A percentile compares a stretch with the other conserved stretches of the same genome.
phyloP scores from a whole-genome alignment of 1,284 basidiomycete genomes.

The Paramarasmius palmivorus region DNA sequence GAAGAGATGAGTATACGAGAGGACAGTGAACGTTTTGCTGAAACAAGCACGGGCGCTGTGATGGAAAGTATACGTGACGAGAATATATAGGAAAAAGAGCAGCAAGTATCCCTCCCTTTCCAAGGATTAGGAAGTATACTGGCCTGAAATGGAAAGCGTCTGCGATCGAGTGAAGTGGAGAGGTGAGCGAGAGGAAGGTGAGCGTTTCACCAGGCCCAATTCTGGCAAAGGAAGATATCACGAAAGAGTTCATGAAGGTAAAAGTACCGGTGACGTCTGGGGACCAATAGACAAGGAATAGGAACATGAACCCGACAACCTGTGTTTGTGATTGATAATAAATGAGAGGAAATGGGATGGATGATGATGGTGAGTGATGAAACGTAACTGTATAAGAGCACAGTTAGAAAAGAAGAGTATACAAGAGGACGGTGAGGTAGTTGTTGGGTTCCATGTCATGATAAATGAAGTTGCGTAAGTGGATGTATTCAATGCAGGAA shows the following conservation, averaged over 20 bases:
- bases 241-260: constrained; percentile 98
- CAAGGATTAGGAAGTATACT: constrained; percentile 20
- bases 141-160: constrained; percentile 67
- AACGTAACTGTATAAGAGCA: constrained; percentile 81
- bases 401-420: constrained; percentile 46
- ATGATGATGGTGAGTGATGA: background rate
- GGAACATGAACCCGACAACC: constrained; percentile 97
- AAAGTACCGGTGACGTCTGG: constrained; percentile 99
- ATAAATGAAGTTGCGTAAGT: constrained; percentile 99
- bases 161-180: constrained; percentile 42
- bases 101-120: constrained; percentile 20
- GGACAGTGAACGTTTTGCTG: constrained; percentile 2
- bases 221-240: constrained; percentile 92
- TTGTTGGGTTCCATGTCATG: constrained; percentile 99
- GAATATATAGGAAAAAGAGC: constrained; percentile 25
- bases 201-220: too few relatives aligned
- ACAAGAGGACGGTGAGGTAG: constrained; percentile 73
- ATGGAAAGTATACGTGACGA: constrained; percentile 18
- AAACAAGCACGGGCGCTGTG: constrained; percentile 34
- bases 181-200: constrained; percentile 2
- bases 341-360: constrained; percentile 13
- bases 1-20: constrained; percentile 3
- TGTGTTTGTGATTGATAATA: constrained; percentile 67
- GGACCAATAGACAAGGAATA: constrained; percentile 94
- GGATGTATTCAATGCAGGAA: constrained; percentile 98